Conservation (phyloP, 768 basidiomycete species). For the Hygrocybe punicea region DNA sequence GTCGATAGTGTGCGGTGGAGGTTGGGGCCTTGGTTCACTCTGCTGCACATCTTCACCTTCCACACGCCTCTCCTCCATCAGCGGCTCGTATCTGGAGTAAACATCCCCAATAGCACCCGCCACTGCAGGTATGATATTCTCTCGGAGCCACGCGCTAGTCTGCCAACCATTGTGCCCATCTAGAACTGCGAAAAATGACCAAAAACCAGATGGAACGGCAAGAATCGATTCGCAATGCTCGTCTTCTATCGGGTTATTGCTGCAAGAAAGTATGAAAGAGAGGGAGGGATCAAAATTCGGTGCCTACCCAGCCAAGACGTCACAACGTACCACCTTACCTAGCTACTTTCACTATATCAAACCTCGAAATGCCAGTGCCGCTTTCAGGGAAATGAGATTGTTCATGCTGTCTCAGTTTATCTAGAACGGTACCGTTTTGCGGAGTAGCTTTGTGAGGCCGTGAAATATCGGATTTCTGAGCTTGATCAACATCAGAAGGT, state of each 20-base stretch:
- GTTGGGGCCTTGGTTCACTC: neutral
- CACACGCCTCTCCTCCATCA: conserved; percentile 1
- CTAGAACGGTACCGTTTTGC: too few relatives aligned
- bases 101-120: conserved; percentile 7
- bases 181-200: conserved; percentile 34
- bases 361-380: neutral
- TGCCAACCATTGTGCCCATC: conserved; percentile 33
- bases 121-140: conserved; percentile 21
- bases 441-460: neutral
- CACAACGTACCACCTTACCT: neutral
- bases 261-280: neutral
- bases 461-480: neutral
- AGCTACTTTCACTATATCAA: neutral
- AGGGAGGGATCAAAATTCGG: neutral
- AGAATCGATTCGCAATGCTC: neutral
- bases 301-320: neutral
- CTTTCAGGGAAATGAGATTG: neutral
- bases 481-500: too few relatives aligned
- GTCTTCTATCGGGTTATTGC: conserved; percentile 5
- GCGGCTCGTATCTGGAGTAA: conserved; percentile 9
- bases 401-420: neutral
- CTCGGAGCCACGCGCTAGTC: conserved; percentile 26
- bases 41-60: conserved; percentile 8
- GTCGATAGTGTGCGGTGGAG: conserved; percentile 22
- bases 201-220: conserved; percentile 9